Conservation (phyloP, 1,139 yeast genomes). For the Hyphopichia khmerensis region DNA sequence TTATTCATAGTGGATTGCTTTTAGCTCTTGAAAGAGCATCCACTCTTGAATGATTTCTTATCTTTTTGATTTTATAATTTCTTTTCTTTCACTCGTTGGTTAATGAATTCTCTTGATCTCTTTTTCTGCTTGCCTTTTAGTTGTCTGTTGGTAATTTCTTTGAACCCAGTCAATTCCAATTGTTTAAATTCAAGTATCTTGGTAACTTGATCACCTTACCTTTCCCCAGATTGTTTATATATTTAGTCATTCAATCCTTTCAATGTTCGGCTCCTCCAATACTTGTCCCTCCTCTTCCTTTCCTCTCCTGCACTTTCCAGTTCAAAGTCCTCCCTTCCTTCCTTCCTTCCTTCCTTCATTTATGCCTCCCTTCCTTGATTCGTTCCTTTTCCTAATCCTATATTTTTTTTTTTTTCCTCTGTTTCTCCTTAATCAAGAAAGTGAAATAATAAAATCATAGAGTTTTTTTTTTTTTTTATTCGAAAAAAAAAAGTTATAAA, state of each 20-base stretch:
- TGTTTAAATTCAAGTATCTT: background rate
- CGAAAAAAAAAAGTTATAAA: too few species aligned
- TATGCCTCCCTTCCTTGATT: too few species aligned
- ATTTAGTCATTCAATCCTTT: too few species aligned
- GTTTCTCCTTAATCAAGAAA: slow-evolving; percentile 4
- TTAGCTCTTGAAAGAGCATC: too few species aligned
- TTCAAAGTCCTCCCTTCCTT: slow-evolving; percentile 6
- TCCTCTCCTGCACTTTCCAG: background rate
- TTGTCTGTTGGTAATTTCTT: slow-evolving; percentile 1
- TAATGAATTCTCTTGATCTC: too few species aligned
- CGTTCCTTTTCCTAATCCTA: slow-evolving; percentile 3
- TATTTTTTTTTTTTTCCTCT: slow-evolving; percentile 2
- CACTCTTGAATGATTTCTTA: too few species aligned
- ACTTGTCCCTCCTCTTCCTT: slow-evolving; percentile 4
- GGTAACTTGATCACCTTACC: slow-evolving; percentile 1
- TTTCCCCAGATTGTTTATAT: too few species aligned
- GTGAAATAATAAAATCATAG: too few species aligned
- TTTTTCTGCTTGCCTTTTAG: too few species aligned
- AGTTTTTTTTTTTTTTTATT: slow-evolving; percentile 6
- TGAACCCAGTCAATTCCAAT: slow-evolving; percentile 1
- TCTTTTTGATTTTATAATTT: too few species aligned
- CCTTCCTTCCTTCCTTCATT: slow-evolving; percentile 3
- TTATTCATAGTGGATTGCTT: too few species aligned
- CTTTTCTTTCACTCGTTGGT: too few species aligned
- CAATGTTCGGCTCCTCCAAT: slow-evolving; percentile 4